Evolutionary conservation across 768 basidiomycete genomes (phyloP).

Genomic region (Lactarius akahatsu): DNA sequence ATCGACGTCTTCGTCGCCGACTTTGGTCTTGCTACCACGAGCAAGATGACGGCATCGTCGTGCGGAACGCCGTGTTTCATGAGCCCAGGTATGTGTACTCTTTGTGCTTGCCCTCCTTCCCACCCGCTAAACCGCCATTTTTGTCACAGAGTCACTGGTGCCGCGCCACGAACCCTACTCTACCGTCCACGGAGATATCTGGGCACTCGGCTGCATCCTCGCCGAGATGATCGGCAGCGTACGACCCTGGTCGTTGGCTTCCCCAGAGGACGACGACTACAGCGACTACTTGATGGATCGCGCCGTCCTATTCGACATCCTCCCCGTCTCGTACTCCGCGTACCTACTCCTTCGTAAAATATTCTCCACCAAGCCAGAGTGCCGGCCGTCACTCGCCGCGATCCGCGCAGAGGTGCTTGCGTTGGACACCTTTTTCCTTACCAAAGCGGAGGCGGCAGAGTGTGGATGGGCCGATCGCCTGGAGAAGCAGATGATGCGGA

Average conservation of each 20-base stretch:
- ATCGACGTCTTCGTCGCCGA: slow-evolving; percentile 2
- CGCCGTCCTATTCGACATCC: background rate
- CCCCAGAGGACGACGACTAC: slow-evolving; percentile 8
- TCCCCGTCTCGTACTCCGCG: slow-evolving; percentile 38
- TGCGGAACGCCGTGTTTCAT: slow-evolving; percentile 10
- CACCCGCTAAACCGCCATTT: background rate
- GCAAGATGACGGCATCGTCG: background rate
- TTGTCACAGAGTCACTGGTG: background rate
- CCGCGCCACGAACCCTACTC: background rate
- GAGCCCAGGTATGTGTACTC: slow-evolving; percentile 8
- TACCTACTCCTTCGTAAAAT: slow-evolving; percentile 50
- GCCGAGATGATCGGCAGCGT: slow-evolving; percentile 8
- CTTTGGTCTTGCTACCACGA: slow-evolving; percentile 5
- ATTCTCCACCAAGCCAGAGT: slow-evolving; percentile 62
- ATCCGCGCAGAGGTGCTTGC: slow-evolving; percentile 55
- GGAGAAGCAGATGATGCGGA: background rate
- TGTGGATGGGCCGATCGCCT: background rate
- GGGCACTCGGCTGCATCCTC: slow-evolving; percentile 18
- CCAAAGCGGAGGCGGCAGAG: slow-evolving; percentile 41
- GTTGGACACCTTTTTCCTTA: slow-evolving; percentile 61
- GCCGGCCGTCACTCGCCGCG: slow-evolving; percentile 59
- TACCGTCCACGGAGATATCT: slow-evolving; percentile 4
- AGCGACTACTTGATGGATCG: slow-evolving; percentile 7
- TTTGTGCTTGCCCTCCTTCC: background rate
- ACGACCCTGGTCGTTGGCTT: background rate